Base-by-base conservation (phyloP, 345 rosid species). In the Dipteronia sinensis region DNA sequence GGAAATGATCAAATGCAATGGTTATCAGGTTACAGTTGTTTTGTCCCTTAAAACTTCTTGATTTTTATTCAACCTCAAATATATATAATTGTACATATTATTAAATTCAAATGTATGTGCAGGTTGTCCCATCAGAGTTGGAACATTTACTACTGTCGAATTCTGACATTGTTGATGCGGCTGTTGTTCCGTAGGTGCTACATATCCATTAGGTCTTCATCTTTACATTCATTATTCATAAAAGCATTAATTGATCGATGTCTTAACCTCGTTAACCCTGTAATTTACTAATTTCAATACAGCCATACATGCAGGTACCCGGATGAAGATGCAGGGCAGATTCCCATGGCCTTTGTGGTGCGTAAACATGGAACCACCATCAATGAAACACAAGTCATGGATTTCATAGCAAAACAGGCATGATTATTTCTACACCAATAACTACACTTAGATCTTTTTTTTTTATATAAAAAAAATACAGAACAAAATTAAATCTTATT, bases 71-170 rank as follows among this genome's bases (percentile, higher is more conserved):
- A 27, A 27, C 29, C 29, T 27, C n/a, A n/a, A n/a, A n/a, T n/a
- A n/a, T n/a, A n/a, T n/a, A n/a, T n/a, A n/a, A n/a, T n/a, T n/a
- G n/a, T n/a, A n/a, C n/a, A n/a, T n/a, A n/a, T n/a, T n/a, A n/a
- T n/a, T n/a, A n/a, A n/a, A n/a, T n/a, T n/a, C n/a, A n/a, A n/a
- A 49, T 20, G 69, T 53, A 76, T 13, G 12, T 72, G 81, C 82
- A 92, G 98, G 96, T 94, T 38, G 90, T 97, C n/a, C 98, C 97
- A 1, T 97, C 90, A 66, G 97, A 94, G 77, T 69, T 92, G 91
- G 98, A 94, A 83, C 89, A 86, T 63, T 74, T 92, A 67, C 93
- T 94, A 59, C 91, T 87, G 2, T 90, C 96, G 17, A 47, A 88
- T 79, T 90, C 96, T 44, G 85, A 89, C 75, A 90, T 94, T 65